A percentile compares a stretch with the other conserved stretches of the same genome.
phyloP scores from a whole-genome alignment of 768 basidiomycete species.

The Serendipita sp. region DNA sequence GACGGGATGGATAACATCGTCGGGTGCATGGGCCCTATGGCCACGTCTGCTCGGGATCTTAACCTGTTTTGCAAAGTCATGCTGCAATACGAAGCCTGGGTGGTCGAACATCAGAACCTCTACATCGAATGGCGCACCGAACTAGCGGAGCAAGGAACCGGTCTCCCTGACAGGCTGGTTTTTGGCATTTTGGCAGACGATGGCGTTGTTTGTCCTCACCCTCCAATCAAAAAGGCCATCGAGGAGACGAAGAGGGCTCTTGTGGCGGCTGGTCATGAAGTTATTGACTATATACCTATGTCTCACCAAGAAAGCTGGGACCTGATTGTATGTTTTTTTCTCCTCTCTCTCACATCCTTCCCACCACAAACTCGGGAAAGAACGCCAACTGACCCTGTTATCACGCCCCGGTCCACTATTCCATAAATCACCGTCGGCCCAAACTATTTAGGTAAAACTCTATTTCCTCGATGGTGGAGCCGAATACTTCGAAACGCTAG shows the following conservation, averaged over 20 bases:
- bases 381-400: background rate
- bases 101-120: slow-evolving; percentile 28
- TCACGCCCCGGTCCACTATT: background rate
- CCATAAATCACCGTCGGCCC: background rate
- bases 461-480: slow-evolving; percentile 35
- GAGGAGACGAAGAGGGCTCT: slow-evolving; percentile 24
- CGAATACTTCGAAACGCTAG: slow-evolving; percentile 27
- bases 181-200: slow-evolving; percentile 37
- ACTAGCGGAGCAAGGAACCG: slow-evolving; percentile 19
- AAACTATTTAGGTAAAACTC: slow-evolving; percentile 22
- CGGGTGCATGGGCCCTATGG: slow-evolving; percentile 33
- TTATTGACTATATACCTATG: slow-evolving; percentile 32
- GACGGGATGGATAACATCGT: slow-evolving; percentile 36
- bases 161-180: slow-evolving; percentile 25
- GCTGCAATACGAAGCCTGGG: slow-evolving; percentile 32
- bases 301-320: slow-evolving; percentile 31
- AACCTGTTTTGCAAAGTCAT: slow-evolving; percentile 32
- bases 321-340: slow-evolving; percentile 25
- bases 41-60: slow-evolving; percentile 33
- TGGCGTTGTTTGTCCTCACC: slow-evolving; percentile 33
- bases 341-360: background rate
- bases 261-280: slow-evolving; percentile 32
- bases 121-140: slow-evolving; percentile 32
- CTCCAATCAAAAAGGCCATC: slow-evolving; percentile 30
- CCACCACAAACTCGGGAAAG: background rate